phyloP scores from a whole-genome alignment of 2,329 filamentous ascomycete species.

The Colletotrichum lupini region DNA sequence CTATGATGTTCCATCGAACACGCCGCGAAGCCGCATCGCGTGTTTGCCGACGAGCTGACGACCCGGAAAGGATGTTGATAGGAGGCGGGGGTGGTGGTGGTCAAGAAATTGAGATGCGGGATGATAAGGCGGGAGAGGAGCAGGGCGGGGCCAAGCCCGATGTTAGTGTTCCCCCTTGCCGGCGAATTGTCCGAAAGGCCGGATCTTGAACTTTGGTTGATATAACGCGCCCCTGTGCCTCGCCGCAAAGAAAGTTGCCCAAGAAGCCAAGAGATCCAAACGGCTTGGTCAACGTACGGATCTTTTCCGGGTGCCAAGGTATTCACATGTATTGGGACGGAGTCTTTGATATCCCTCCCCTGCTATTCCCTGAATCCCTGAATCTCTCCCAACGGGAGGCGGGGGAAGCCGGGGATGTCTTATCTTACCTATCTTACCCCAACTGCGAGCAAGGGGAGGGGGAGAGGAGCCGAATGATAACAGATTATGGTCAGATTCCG shows the following conservation, averaged over 20 bases:
- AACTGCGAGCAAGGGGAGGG: neutral
- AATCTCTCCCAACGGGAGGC: neutral
- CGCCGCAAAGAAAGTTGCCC: neutral
- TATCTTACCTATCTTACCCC: constrained; percentile 8
- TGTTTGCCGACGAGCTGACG: neutral
- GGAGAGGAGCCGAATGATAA: constrained; percentile 4
- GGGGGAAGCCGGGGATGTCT: constrained; percentile 7
- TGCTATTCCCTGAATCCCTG: neutral
- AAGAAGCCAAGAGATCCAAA: neutral
- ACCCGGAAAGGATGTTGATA: neutral
- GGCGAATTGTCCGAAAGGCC: constrained; percentile 1
- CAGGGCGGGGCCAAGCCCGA: neutral
- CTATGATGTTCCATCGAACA: constrained; percentile 11
- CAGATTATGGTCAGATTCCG: neutral
- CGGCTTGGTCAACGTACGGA: neutral
- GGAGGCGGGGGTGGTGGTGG: neutral
- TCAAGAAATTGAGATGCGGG: neutral
- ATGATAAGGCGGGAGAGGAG: constrained; percentile 15
- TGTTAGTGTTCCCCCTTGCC: neutral
- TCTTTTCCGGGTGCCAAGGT: neutral
- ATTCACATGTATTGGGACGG: neutral
- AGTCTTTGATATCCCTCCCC: neutral
- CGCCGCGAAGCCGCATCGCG: constrained; percentile 17
- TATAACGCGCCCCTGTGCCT: neutral
- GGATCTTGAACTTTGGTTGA: neutral